These are phyloP conservation scores for Hypomontagnella monticulosa DNA, from an alignment of 495 filamentous ascomycete species.

Conservation along the genomic window DNA sequence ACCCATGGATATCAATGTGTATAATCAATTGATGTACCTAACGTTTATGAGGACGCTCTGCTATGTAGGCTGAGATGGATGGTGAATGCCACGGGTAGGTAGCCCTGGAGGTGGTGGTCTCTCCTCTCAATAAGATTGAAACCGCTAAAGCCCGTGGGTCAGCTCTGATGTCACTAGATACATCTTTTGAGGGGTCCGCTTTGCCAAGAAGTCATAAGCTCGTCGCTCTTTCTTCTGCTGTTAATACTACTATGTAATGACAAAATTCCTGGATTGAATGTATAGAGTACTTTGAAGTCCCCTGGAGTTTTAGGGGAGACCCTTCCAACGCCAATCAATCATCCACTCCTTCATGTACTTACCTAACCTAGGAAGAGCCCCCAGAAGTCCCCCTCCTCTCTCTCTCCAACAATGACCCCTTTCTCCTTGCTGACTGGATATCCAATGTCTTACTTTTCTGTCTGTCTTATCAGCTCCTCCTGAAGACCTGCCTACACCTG, in stretches of 20 bases:
- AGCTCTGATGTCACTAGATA: constrained; percentile 24
- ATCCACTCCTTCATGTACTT: constrained; percentile 13
- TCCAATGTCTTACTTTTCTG: constrained; percentile 35
- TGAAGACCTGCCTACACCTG: neutral
- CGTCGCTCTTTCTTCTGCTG: neutral
- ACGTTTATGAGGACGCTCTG: constrained; percentile 17
- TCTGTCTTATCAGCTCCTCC: constrained; percentile 25
- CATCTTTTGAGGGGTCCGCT: constrained; percentile 18
- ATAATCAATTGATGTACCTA: too few species aligned
- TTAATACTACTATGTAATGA: too few species aligned
- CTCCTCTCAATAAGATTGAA: constrained; percentile 31
- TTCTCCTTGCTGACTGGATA: constrained; percentile 38
- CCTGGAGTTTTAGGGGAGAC: constrained; percentile 32
- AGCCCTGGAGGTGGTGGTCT: too few species aligned
- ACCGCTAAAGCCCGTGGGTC: constrained; percentile 19
- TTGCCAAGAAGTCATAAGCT: constrained; percentile 10
- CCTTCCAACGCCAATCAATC: constrained; percentile 44
- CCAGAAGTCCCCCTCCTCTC: neutral
- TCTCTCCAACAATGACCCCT: constrained; percentile 13
- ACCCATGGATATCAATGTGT: too few species aligned
- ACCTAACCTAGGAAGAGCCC: neutral
- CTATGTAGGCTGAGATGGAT: too few species aligned
- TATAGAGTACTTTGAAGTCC: constrained; percentile 21
- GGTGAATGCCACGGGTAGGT: too few species aligned
- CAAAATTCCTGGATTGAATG: neutral